Conservation (phyloP, 257 asterid species). For the Datura wrightii region DNA sequence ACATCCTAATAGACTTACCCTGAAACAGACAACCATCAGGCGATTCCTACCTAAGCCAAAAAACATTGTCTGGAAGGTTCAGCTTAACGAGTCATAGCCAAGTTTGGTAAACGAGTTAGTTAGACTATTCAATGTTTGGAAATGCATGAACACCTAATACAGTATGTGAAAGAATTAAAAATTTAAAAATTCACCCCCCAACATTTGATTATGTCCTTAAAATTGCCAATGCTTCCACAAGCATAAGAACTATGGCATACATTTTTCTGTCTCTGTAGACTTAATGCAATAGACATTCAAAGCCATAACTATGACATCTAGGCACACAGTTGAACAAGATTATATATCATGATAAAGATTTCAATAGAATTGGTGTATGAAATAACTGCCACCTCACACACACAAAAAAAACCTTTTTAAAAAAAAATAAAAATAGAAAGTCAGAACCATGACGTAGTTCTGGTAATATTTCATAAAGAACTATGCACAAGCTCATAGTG, state of each 20-base stretch:
- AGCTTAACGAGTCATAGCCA: constrained; percentile 21
- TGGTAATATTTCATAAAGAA: not conserved
- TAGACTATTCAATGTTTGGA: not conserved
- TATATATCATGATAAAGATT: not conserved
- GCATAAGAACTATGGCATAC: not conserved
- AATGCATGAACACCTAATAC: not conserved
- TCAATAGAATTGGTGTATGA: not conserved
- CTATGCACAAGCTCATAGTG: not conserved
- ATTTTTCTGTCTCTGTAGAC: not conserved
- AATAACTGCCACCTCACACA: not conserved
- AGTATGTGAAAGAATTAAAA: not conserved
- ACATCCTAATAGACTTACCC: constrained; percentile 85
- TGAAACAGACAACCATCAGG: constrained; percentile 41
- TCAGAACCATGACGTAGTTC: not conserved
- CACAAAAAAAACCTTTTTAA: not conserved
- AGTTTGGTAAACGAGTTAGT: not conserved
- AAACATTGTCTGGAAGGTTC: not conserved
- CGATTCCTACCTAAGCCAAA: not conserved
- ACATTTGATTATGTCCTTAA: not conserved
- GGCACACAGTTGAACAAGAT: not conserved
- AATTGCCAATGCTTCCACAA: not conserved
- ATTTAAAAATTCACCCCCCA: not conserved
- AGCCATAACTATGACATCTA: not conserved
- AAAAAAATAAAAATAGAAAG: not conserved
- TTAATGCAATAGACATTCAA: not conserved